Percentiles rank a stretch among this genome's conserved stretches.
Conservation (phyloP, 2,329 filamentous ascomycete species). For the Acephala macrosclerotiorum region DNA sequence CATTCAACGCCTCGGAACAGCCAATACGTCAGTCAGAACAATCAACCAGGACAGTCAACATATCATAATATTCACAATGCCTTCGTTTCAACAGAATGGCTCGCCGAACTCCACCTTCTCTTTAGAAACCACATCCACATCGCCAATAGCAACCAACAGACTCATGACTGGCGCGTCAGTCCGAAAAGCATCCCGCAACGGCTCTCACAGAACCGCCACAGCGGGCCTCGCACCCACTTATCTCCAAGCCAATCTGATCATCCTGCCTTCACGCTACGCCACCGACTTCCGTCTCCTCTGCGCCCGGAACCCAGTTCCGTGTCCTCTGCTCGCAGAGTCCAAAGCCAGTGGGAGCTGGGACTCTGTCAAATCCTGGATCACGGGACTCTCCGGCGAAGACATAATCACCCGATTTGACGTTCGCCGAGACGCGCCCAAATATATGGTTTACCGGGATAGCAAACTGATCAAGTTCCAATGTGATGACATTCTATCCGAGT, state of each 20-base stretch:
- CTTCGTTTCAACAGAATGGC: not conserved
- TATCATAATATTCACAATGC: not conserved
- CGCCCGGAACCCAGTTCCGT: conserved; percentile 67
- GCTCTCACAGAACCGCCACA: conserved; percentile 46
- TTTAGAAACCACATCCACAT: conserved; percentile 3
- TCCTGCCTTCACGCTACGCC: conserved; percentile 64
- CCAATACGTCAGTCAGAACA: not conserved
- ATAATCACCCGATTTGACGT: conserved; percentile 59
- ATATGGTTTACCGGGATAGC: conserved; percentile 63
- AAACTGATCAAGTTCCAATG: conserved; percentile 48
- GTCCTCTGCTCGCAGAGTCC: conserved; percentile 65
- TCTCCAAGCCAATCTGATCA: conserved; percentile 68
- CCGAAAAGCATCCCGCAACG: conserved; percentile 30
- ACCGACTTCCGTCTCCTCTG: conserved; percentile 65
- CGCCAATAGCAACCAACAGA: conserved; percentile 3
- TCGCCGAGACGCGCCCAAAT: conserved; percentile 63
- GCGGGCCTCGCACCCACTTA: conserved; percentile 61
- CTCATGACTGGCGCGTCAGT: conserved; percentile 28
- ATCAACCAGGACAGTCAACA: not conserved
- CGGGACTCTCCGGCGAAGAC: conserved; percentile 38
- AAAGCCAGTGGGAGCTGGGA: conserved; percentile 51
- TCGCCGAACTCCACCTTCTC: not conserved
- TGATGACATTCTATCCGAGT: conserved; percentile 56
- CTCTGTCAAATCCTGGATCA: conserved; percentile 48
- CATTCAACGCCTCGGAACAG: not conserved